Base-by-base conservation (phyloP, 2,329 filamentous ascomycete genomes). In the Xylariales sp. region DNA sequence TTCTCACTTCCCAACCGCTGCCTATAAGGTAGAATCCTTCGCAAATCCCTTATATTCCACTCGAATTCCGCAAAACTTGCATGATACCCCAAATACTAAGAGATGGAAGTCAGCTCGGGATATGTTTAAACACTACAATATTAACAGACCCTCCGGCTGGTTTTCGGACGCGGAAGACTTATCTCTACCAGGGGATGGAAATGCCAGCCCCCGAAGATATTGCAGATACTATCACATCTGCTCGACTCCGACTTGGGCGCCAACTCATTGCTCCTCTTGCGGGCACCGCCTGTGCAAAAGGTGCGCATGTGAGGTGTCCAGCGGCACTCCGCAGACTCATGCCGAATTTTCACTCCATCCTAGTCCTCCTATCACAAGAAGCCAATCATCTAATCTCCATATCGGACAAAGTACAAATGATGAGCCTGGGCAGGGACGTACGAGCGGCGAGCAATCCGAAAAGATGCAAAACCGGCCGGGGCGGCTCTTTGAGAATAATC, bases 151-250 rank as follows among this genome's bases (percentile, higher is more conserved):
- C 39, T 74, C 79, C 36, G 82, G 83, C 58, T 84, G 82, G 83
- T 77, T 83, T 50, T 83, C 82, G 60, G 81, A 84, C 46, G 78
- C 80, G n/a, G 78, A 78, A 68, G 71, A 73, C 34, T 68, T 75
- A 48, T 73, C 71, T 67, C 70, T 74, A 58, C 73, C 72, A 64
- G 74, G 76, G 67, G 78, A 79, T 73, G 78, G 79, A 52, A 78
- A 77, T 65, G 72, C 74, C 69, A 75, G 70, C 62, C 72, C 73
- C 62, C 73, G 64, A 66, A 68, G 71, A 65, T 74, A 69, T 50
- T 73, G 75, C 48, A 81, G 80, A 60, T 75, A 83, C 32, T 88
- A 86, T 67, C 86, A 87, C 71, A 76, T 84, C 9, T 89, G 86
- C 70, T 82, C 81, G 12, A 79, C 80, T 52, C 78, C 76, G 48